phyloP scores from a whole-genome alignment of 176 grass and related monocot species.

The Phoenix roebelenii region DNA sequence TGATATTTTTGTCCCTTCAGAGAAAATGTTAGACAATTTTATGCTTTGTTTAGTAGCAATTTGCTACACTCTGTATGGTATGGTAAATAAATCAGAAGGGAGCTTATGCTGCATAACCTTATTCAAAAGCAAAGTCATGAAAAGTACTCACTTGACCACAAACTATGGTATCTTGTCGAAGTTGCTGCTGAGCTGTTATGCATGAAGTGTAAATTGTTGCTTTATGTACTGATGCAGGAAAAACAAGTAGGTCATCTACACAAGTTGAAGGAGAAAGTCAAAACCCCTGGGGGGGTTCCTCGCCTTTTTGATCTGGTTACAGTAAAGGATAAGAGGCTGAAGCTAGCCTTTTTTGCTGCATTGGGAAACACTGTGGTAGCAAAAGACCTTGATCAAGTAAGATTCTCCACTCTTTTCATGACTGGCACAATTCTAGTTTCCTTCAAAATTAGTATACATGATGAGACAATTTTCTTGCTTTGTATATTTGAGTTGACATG shows the following conservation, averaged over 20 bases:
- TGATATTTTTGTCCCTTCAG: too few species aligned
- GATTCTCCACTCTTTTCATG: constrained; percentile 17
- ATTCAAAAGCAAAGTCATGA: too few species aligned
- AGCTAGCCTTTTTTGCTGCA: constrained; percentile 66
- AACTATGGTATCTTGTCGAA: too few species aligned
- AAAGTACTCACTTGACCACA: too few species aligned
- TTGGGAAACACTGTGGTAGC: constrained; percentile 86
- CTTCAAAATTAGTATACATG: too few species aligned
- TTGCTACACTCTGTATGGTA: too few species aligned
- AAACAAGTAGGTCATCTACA: constrained; percentile 61
- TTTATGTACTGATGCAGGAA: constrained; percentile 39
- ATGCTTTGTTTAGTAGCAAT: too few species aligned
- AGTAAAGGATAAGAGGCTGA: constrained; percentile 83
- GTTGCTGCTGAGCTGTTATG: too few species aligned
- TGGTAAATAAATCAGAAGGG: too few species aligned
- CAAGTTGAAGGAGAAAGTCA: constrained; percentile 44
- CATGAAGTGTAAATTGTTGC: constrained; percentile 9
- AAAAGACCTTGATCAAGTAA: constrained; percentile 80
- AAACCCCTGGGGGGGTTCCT: constrained; percentile 81
- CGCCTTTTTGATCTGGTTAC: constrained; percentile 84
- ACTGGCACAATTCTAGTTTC: not conserved
- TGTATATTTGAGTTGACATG: not conserved
- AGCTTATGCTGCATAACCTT: too few species aligned
- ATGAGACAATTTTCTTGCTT: too few species aligned
- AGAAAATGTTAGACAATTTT: too few species aligned